Conservation (phyloP, 352 stramenopile genomes). For the Globisporangium abappressorium region DNA sequence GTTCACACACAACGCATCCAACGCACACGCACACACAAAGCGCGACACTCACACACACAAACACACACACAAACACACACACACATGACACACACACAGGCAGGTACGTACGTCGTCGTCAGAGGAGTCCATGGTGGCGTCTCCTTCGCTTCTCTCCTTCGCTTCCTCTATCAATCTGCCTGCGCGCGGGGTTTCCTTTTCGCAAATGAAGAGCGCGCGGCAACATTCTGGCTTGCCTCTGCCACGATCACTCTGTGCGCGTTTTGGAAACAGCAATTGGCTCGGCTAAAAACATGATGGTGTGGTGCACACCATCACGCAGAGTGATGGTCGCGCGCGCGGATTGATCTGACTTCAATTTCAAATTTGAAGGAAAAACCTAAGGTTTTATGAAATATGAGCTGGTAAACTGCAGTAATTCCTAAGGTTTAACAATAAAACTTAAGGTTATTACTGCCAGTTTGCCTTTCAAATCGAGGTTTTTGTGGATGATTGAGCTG, state of each 20-base stretch:
- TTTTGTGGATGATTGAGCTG: not conserved
- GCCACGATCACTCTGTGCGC: not conserved
- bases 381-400: too few relatives aligned
- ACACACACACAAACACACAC: not conserved
- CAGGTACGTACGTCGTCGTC: constrained; percentile 43
- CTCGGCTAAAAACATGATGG: too few relatives aligned
- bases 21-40: not conserved
- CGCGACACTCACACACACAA: not conserved
- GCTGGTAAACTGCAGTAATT: too few relatives aligned
- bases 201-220: constrained; percentile 1
- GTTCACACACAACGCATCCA: not conserved
- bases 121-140: constrained; percentile 47
- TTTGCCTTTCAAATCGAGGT: too few relatives aligned
- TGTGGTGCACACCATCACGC: too few relatives aligned
- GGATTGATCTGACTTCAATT: constrained; percentile 2
- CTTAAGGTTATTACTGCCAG: not conserved
- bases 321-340: constrained; percentile 6
- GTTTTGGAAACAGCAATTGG: too few relatives aligned
- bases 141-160: not conserved
- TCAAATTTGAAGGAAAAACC: constrained; percentile 8
- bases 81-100: not conserved
- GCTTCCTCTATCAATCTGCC: not conserved
- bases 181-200: constrained; percentile 10
- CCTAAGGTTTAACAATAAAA: too few relatives aligned
- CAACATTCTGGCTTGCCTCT: not conserved